Base-by-base conservation (phyloP, 495 filamentous ascomycete species). In the Trichoderma asperelloides region DNA sequence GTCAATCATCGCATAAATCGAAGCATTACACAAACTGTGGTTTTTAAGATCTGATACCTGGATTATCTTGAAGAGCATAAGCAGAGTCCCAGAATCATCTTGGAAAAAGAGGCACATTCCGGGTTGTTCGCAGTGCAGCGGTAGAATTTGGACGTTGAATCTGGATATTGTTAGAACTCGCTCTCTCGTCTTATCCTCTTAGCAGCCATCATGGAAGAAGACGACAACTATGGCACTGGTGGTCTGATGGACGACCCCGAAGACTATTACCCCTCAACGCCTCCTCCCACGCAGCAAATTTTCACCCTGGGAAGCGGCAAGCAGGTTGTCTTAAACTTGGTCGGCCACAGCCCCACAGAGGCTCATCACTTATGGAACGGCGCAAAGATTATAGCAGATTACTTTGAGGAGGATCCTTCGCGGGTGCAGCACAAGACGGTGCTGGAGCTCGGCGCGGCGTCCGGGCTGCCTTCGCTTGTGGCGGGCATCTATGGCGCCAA, bases 301-400 rank as follows among this genome's bases (percentile, higher is more conserved):
- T 86, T 96, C 80, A 84, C 80, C 27, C 85, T 93, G 74, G 79
- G 85, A 49, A 87, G 83, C 11, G 89, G 89, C 40, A 77, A 85
- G 67, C 81, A 78, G 4, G 81, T 97, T 66, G 84, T 80, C 67
- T 84, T 98, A 68, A 86, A 89, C 71, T 86, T 98, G 7, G 92
- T 98, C 45, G 94, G 94, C 63, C 88, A 91, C 77, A 93, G 89
- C 81, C 91, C 94, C 12, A 83, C 96, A 27, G 96, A 96, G 85
- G 94, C 91, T 5, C 91, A 98, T 76, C 84, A 90, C 63, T 87
- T 98, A 12, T 98, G 94, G 94, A 92, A 97, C 76, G 93, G 90
- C 65, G 86, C 88, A 65, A 87, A 88, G 25, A 84, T 88, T 13
- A 84, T 93, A 65, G 85, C 92, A 13, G 77, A 84, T 68, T 92